Evolutionary conservation across 2,329 filamentous ascomycete species (phyloP).

Genomic region (Zymoseptoria brevis): DNA sequence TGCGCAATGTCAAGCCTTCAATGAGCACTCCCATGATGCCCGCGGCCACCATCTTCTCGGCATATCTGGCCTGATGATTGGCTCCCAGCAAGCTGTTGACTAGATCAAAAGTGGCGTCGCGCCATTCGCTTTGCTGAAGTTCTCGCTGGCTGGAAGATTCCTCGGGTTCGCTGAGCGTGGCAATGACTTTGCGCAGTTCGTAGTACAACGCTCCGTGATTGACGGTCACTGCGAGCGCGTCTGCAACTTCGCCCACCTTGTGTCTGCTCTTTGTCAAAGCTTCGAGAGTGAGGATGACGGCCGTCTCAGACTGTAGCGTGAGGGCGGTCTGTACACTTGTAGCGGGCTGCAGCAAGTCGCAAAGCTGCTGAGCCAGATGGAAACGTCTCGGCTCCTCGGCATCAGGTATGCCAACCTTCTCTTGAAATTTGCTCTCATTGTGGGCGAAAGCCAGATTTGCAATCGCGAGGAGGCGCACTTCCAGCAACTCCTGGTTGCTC

Average conservation of each 20-base stretch:
- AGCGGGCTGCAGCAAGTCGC: conserved; percentile 81
- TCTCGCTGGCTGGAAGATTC: conserved; percentile 51
- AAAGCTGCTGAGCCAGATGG: conserved; percentile 85
- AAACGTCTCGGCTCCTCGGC: conserved; percentile 80
- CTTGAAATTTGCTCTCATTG: conserved; percentile 70
- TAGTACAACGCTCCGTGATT: conserved; percentile 95
- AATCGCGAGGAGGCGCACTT: conserved; percentile 72
- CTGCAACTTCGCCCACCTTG: conserved; percentile 73
- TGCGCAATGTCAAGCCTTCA: conserved; percentile 77
- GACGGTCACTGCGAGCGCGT: conserved; percentile 88
- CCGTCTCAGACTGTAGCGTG: conserved; percentile 70
- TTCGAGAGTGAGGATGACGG: conserved; percentile 73
- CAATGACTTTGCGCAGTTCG: conserved; percentile 81
- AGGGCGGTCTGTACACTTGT: conserved; percentile 59
- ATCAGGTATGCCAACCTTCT: conserved; percentile 80
- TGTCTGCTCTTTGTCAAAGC: conserved; percentile 72
- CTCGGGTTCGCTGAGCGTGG: conserved; percentile 60
- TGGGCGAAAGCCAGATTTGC: conserved; percentile 89
- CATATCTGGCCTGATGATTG: conserved; percentile 48
- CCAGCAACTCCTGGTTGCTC: conserved; percentile 64
- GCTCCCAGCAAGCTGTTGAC: conserved; percentile 67
- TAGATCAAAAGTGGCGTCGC: conserved; percentile 80
- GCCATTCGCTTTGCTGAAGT: conserved; percentile 72
- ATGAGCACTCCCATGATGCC: conserved; percentile 85
- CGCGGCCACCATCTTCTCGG: conserved; percentile 76